Percentiles rank a stretch among this genome's conserved stretches.
Evolutionary conservation across 441 rosid genomes (phyloP).

Genomic region (Gossypium trilobum): DNA sequence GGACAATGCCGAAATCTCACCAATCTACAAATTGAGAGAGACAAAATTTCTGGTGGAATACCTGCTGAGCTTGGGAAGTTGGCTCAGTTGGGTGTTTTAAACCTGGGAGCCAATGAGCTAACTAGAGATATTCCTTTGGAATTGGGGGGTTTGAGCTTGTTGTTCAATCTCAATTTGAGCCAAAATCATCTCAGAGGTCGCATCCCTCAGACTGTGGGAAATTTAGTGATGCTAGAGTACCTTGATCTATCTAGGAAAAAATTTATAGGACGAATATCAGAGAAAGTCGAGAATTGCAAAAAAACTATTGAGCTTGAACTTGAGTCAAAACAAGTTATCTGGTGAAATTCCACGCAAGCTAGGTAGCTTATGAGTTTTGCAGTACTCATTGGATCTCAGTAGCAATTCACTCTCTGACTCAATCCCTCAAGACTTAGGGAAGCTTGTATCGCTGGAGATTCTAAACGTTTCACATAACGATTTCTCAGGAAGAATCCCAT

Average conservation of each 20-base stretch:
- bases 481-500: conserved; percentile 42
- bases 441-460: conserved; percentile 30
- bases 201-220: conserved; percentile 22
- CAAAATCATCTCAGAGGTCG: conserved; percentile 33
- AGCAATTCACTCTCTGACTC: conserved; percentile 42
- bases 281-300: conserved; percentile 28
- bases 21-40: no score
- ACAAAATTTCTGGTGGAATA: neutral
- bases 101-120: conserved; percentile 34
- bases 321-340: conserved; percentile 42
- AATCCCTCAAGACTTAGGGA: conserved; percentile 36
- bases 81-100: conserved; percentile 25
- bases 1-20: no score
- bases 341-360: conserved; percentile 38
- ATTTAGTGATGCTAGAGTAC: neutral
- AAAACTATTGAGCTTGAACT: conserved; percentile 30
- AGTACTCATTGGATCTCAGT: conserved; percentile 40
- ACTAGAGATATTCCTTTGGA: conserved; percentile 20
- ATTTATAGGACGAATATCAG: conserved; percentile 31
- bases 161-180: conserved; percentile 33
- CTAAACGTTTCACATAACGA: conserved; percentile 47
- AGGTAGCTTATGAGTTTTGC: conserved; percentile 22
- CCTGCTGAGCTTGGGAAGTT: conserved; percentile 38
- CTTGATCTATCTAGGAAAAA: conserved; percentile 29
- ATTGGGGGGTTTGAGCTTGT: neutral